phyloP scores from a whole-genome alignment of 225 moss, liverwort and hornwort genomes.

The Ulota crispa region DNA sequence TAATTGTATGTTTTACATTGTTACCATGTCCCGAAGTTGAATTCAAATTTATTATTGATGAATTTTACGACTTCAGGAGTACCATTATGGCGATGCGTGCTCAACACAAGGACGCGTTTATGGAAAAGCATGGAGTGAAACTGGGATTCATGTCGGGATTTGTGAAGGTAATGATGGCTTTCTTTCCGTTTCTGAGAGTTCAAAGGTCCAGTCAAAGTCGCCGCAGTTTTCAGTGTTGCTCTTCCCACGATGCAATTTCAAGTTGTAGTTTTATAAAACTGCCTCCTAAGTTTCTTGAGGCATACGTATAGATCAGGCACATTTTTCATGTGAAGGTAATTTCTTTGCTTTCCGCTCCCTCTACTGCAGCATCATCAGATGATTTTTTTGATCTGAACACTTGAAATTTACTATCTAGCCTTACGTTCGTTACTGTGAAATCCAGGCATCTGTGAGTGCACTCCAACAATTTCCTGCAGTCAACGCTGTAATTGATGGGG shows the following conservation, averaged over 20 bases:
- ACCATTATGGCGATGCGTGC: slow-evolving; percentile 83
- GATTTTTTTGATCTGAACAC: not conserved
- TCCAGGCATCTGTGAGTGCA: slow-evolving; percentile 86
- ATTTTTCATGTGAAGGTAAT: not conserved
- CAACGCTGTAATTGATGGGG: slow-evolving; percentile 88
- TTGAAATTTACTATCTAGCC: slow-evolving; percentile 9
- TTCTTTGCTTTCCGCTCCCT: not conserved
- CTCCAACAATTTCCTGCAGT: slow-evolving; percentile 79
- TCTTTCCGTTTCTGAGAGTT: not conserved
- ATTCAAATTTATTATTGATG: not conserved
- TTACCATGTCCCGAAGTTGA: slow-evolving; percentile 4
- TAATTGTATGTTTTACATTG: not conserved
- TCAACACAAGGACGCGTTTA: slow-evolving; percentile 77
- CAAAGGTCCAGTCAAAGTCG: not conserved
- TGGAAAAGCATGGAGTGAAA: slow-evolving; percentile 89
- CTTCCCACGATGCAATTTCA: not conserved
- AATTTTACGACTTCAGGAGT: slow-evolving; percentile 53
- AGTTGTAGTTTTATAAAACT: not conserved
- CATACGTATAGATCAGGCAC: not conserved
- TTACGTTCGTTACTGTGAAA: slow-evolving; percentile 6
- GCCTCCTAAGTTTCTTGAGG: not conserved
- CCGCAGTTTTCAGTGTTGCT: not conserved
- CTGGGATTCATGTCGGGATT: slow-evolving; percentile 96
- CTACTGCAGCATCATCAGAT: not conserved
- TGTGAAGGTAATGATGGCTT: slow-evolving; percentile 65